These are phyloP conservation scores for Cerrena zonata DNA, from an alignment of 1,284 basidiomycete genomes.

Conservation along the genomic window DNA sequence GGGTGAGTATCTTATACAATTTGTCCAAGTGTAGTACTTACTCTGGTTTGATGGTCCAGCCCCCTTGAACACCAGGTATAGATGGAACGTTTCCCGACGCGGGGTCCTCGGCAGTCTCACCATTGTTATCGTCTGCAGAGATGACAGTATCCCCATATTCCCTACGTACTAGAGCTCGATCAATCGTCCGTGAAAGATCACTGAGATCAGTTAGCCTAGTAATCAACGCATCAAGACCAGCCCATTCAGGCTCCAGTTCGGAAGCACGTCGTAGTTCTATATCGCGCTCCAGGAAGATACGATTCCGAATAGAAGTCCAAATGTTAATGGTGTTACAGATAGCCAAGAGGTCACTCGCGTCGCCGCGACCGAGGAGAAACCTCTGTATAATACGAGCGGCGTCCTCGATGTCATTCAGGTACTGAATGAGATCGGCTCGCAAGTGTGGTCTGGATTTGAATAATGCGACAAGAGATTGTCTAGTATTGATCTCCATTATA, in stretches of 20 bases:
- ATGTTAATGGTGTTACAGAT: slow-evolving; percentile 56
- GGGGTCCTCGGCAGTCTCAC: no score
- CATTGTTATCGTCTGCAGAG: no score
- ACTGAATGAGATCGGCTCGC: slow-evolving; percentile 58
- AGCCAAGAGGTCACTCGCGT: slow-evolving; percentile 58
- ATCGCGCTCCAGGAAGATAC: slow-evolving; percentile 49
- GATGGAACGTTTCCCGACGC: not conserved
- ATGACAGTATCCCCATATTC: slow-evolving; percentile 11
- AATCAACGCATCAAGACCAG: slow-evolving; percentile 50
- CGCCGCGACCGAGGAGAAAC: slow-evolving; percentile 68
- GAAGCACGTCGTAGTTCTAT: slow-evolving; percentile 41
- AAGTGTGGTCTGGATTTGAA: slow-evolving; percentile 64
- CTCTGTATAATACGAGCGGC: slow-evolving; percentile 75
- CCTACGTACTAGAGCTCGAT: slow-evolving; percentile 43
- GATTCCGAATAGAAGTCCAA: slow-evolving; percentile 49
- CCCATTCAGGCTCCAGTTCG: slow-evolving; percentile 43
- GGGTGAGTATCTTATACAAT: slow-evolving; percentile 6
- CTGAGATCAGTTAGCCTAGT: slow-evolving; percentile 51
- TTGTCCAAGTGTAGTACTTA: slow-evolving; percentile 30
- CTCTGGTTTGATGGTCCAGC: slow-evolving; percentile 71
- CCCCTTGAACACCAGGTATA: slow-evolving; percentile 12
- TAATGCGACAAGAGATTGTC: slow-evolving; percentile 77
- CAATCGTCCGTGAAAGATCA: slow-evolving; percentile 56
- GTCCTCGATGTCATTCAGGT: slow-evolving; percentile 64
- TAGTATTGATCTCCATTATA: slow-evolving; percentile 62